Conservation (phyloP, 2,329 filamentous ascomycete species). For the Colletotrichum plurivorum region DNA sequence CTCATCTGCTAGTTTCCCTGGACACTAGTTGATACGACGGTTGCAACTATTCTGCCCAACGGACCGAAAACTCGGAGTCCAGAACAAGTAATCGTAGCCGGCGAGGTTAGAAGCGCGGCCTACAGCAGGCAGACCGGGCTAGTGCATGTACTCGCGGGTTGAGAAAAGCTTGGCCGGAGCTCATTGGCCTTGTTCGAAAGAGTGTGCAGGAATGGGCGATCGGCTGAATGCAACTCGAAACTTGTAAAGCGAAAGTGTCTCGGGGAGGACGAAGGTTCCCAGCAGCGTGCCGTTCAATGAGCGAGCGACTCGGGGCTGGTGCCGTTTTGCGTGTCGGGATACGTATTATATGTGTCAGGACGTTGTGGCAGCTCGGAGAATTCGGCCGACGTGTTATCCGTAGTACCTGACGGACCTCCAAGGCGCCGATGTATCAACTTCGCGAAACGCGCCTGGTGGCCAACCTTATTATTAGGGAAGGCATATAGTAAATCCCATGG, state of each 20-base stretch:
- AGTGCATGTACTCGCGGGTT: constrained; percentile 18
- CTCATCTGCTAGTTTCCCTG: neutral
- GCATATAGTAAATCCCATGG: constrained; percentile 23
- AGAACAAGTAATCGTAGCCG: constrained; percentile 21
- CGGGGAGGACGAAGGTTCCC: neutral
- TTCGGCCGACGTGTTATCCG: constrained; percentile 11
- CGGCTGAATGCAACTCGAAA: constrained; percentile 9
- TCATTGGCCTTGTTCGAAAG: constrained; percentile 20
- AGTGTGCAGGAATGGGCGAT: constrained; percentile 10
- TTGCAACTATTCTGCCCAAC: neutral
- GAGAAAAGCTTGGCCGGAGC: constrained; percentile 13
- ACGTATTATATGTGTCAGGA: neutral
- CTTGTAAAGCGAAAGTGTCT: constrained; percentile 2
- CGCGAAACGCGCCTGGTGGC: constrained; percentile 1
- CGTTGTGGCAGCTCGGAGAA: constrained; percentile 12
- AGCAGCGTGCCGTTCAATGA: neutral
- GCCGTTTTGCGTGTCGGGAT: constrained; percentile 23
- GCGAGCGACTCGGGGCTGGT: constrained; percentile 7
- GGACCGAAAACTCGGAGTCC: neutral
- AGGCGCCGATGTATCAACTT: constrained; percentile 30
- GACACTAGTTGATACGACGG: neutral
- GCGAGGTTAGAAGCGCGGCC: constrained; percentile 14
- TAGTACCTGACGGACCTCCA: constrained; percentile 12
- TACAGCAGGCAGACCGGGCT: constrained; percentile 23
- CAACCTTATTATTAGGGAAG: constrained; percentile 25